Evolutionary conservation across 306 rosid genomes (phyloP), one percentile per base, ranked within the genome.

Genomic region (Cucurbita pepo): DNA sequence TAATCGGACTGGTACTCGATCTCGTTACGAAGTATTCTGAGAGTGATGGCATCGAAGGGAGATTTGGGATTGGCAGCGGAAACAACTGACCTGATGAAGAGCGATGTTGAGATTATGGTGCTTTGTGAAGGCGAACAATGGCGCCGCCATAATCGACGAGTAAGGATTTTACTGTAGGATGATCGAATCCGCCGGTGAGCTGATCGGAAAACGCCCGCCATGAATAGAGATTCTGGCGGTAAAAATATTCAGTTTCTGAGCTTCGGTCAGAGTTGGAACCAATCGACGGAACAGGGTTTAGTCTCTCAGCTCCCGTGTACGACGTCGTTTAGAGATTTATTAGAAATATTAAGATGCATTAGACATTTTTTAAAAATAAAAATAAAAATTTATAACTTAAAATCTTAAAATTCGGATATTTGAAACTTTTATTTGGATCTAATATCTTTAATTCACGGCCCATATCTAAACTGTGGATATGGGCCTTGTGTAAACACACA

Each of bases 21-120:
- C 74, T 90, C 96, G 75, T 81, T 84, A 7, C 82, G 82, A n/a
- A 90, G 88, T 18, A 88, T 77, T 80, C 96, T 80, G 56, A 88
- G 59, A 53, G 89, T 83, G 87, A 85, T 88, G 11, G 91, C 81
- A 18, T 86, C 85, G 80, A 90, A 75, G 14, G 89, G 94, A 59
- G 98, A 93, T 69, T 80, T 85, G 55, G 82, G 6, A 15, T 67
- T 12, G n/a, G 84, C 22, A n/a, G 84, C 79, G 51, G 83, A 56
- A 21, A 61, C 62, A 71, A 70, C 77, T 7, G 61, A 67, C 48
- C 80, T 84, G 79, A 44, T 41, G 15, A 75, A 56, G 72, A 40
- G 59, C n/a, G 52, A 36, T 12, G 75, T 21, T 16, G 80, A 76
- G 10, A 60, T 37, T 4, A 56, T 18, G 69, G 80, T n/a, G 15